phyloP scores from a whole-genome alignment of 805 yeast species.

The Metschnikowia chrysomelidarum region DNA sequence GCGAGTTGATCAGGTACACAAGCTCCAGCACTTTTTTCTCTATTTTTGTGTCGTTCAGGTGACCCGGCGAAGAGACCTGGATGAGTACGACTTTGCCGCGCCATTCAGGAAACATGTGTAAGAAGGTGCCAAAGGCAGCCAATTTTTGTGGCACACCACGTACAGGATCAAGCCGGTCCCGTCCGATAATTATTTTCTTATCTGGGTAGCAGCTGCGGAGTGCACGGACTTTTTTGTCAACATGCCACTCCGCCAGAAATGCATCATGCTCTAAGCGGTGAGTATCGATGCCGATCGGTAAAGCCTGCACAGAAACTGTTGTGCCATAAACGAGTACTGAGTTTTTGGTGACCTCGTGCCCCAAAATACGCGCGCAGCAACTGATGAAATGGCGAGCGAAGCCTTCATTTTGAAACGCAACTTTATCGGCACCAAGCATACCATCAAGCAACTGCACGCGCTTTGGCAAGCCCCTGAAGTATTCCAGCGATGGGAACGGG shows the following conservation, averaged over 20 bases:
- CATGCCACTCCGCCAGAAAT: conserved; percentile 34
- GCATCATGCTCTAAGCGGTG: conserved; percentile 64
- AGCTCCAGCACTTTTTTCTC: conserved; percentile 84
- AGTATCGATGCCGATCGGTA: conserved; percentile 90
- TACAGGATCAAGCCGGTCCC: conserved; percentile 89
- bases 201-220: conserved; percentile 61
- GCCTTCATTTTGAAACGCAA: conserved; percentile 82
- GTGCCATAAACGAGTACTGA: conserved; percentile 73
- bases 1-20: conserved; percentile 77
- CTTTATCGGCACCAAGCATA: conserved; percentile 81
- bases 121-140: conserved; percentile 84
- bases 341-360: conserved; percentile 65
- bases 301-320: conserved; percentile 65
- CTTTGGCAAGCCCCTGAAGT: conserved; percentile 84
- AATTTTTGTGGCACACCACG: conserved; percentile 93
- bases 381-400: conserved; percentile 90
- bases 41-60: conserved; percentile 55
- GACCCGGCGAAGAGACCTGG: conserved; percentile 86
- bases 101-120: conserved; percentile 93
- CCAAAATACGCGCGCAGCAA: conserved; percentile 83
- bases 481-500: conserved; percentile 95
- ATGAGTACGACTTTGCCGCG: conserved; percentile 79
- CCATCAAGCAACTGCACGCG: conserved; percentile 84
- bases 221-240: conserved; percentile 63
- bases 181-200: conserved; percentile 82